Base-by-base conservation (phyloP, 345 rosid genomes). In the Pelargonium nanum region DNA sequence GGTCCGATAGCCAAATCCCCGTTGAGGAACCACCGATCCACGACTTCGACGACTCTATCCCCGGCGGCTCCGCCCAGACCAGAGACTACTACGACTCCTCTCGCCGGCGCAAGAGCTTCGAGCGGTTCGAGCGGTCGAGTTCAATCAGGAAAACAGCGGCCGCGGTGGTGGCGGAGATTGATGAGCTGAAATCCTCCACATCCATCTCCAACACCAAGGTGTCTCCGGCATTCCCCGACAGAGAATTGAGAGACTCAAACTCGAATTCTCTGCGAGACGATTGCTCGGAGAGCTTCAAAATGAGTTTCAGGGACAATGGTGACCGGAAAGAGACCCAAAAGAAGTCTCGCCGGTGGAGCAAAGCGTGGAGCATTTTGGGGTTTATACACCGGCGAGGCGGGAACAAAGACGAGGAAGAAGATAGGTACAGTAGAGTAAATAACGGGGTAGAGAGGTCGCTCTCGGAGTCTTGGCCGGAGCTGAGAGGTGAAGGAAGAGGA, bases 11-110 rank as follows among this genome's bases (percentile, higher is more conserved):
- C 19, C 92, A 84, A 45, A 93, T 85, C 45, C 95, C 95, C 0
- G 91, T 88, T 22, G 95, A 90, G 71, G 87, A 86, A 58, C 74
- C 85, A 2, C 53, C 64, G 34, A 66, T 74, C 51, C 63, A 68
- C 55, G 89, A 68, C 57, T 90, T 76, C 4, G 86, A 78, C 3
- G 89, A 80, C 63, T 57, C 60, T 9, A 60, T 76, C 32, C 99
- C 99, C 21, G 99, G 99, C 26, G 99, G 99, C 26, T 83, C 91
- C 57, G 79, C 69, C 40, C 99, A 94, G 75, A 90, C 99, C 0
- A 74, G 96, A 75, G 96, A 90, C 58, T 94, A 94, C 57, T 94
- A 94, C 71, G 72, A 1, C 3, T 81, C 87, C 26, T 80, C 96
- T 0, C 66, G 91, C 56, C 71, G 99, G 72, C 79, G 99, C 75